phyloP scores from a whole-genome alignment of 495 filamentous ascomycete genomes.

The Aspergillus asperescens region DNA sequence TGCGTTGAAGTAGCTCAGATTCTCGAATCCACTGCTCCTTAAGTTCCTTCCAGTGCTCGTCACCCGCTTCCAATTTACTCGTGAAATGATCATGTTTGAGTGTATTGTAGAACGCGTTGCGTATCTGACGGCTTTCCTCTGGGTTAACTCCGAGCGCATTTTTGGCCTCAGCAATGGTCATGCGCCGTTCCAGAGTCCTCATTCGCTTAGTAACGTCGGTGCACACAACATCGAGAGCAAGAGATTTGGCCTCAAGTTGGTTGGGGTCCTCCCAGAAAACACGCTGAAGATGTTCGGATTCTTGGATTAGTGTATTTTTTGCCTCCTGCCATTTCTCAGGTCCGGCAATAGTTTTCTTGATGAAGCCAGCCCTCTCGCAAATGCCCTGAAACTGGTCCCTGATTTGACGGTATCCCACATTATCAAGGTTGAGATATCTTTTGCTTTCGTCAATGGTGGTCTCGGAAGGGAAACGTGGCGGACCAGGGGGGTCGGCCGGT shows the following conservation, averaged over 20 bases:
- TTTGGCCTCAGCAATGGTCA: conserved; percentile 71
- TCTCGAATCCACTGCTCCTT: conserved; percentile 62
- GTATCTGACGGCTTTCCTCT: conserved; percentile 59
- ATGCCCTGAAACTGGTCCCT: conserved; percentile 65
- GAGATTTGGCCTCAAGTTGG: conserved; percentile 48
- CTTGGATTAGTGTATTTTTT: conserved; percentile 62
- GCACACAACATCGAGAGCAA: conserved; percentile 72
- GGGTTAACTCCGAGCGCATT: conserved; percentile 68
- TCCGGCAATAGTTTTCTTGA: conserved; percentile 69
- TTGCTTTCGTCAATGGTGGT: conserved; percentile 78
- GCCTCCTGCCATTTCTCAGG: conserved; percentile 67
- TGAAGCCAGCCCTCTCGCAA: conserved; percentile 57
- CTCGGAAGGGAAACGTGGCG: conserved; percentile 75
- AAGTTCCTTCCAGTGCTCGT: conserved; percentile 65
- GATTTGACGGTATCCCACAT: conserved; percentile 54
- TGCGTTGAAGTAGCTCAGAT: conserved; percentile 51
- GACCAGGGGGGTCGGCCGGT: conserved; percentile 66
- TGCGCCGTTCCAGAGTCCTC: conserved; percentile 54
- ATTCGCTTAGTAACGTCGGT: conserved; percentile 79
- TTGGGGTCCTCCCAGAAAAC: conserved; percentile 54
- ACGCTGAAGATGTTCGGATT: conserved; percentile 58
- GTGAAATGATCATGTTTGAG: conserved; percentile 65
- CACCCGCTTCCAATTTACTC: conserved; percentile 65
- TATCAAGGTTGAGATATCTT: conserved; percentile 59
- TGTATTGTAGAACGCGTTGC: conserved; percentile 60